phyloP scores from a whole-genome alignment of 495 filamentous ascomycete species.

The Talaromyces borbonicus region DNA sequence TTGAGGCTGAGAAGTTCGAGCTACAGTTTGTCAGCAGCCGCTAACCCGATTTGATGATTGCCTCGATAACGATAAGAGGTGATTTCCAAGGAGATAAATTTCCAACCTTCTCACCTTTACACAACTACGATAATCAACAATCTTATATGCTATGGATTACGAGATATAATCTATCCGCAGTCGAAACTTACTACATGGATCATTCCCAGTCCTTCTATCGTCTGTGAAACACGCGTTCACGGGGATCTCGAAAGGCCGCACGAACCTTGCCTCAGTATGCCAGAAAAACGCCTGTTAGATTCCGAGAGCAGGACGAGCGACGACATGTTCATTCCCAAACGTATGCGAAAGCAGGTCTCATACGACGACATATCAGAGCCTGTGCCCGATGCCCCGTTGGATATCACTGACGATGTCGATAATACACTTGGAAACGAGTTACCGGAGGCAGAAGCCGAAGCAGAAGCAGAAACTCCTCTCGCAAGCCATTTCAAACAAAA shows the following conservation, averaged over 20 bases:
- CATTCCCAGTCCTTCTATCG: no score
- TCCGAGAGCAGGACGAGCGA: background rate
- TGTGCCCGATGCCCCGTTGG: no score
- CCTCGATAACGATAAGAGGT: background rate
- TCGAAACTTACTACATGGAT: no score
- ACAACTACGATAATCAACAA: no score
- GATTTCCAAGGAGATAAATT: conserved; percentile 1
- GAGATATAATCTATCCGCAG: no score
- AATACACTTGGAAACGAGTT: conserved; percentile 9
- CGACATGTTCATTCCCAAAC: background rate
- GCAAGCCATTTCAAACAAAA: background rate
- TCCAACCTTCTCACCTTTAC: background rate
- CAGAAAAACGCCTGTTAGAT: conserved; percentile 7
- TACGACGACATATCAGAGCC: conserved; percentile 4
- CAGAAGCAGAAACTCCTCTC: background rate
- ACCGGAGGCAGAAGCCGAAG: conserved; percentile 9
- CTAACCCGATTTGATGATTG: background rate
- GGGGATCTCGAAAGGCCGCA: background rate
- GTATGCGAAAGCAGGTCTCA: conserved; percentile 2
- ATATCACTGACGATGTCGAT: background rate
- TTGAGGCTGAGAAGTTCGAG: no score
- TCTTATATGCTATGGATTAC: no score
- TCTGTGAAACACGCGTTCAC: background rate
- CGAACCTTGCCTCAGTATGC: conserved; percentile 1
- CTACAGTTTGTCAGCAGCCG: no score